Base-by-base conservation (phyloP, 2,329 filamentous ascomycete genomes). In the Claviceps sp. region DNA sequence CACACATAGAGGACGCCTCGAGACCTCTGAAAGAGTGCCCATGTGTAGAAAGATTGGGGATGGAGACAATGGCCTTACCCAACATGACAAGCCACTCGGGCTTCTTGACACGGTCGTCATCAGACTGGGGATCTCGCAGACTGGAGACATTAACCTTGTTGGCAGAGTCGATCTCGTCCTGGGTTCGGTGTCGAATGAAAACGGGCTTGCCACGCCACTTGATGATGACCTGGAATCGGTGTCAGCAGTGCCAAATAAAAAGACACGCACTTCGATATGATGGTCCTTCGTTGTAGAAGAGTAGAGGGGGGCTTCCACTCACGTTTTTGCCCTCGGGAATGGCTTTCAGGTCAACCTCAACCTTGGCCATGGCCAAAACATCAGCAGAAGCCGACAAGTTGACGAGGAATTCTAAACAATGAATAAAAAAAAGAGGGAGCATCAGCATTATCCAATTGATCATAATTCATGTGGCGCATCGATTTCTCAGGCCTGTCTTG, bases 121-220 rank as follows among this genome's bases (percentile, higher is more conserved):
- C 93, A 63, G 82, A 64, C 76, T 98, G 84, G 61, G 93, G 94
- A 71, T 98, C 91, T 74, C 93, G 84, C 64, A 98, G 81, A 59
- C 79, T 70, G 64, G 88, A 71, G 71, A 94, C 79, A 70, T 94
- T 86, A 71, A 88, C 81, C 68, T 84, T 80, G 75, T 96, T 89
- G 70, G 93, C 93, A 74, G 96, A 87, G 66, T 89, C 82, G 75
- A 98, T 97, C 77, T 98, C 93, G 65, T 79, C 77, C 64, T 82
- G 74, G 63, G 93, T 98, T 68, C 93, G 88, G 85, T 98, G 93
- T 71, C 93, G 90, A 82, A 98, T 89, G 79, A 98, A 98, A 71
- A 98, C 89, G 71, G 93, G 93, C 86, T 98, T 98, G 71, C 93
- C 93, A 79, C 93, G 87, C 93, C 93, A 98, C 79, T 98, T 98